Conservation (phyloP, 148 eudicot species). For the Heliamphora exappendiculata region DNA sequence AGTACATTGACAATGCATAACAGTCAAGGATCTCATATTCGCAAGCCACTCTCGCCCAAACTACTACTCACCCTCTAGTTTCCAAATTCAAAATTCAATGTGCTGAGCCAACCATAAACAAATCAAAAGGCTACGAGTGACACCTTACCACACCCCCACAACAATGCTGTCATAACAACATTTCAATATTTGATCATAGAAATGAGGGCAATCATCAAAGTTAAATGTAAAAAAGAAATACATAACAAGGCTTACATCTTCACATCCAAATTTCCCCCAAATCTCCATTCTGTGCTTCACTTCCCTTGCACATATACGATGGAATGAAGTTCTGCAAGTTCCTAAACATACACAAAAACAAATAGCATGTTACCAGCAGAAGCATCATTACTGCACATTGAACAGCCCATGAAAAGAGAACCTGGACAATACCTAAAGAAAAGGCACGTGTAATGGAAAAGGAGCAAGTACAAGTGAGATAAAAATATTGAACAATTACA, state of each 20-base stretch:
- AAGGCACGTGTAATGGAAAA: not conserved
- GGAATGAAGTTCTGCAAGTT: slow-evolving; percentile 87
- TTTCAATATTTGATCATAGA: too few species aligned
- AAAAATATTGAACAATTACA: not conserved
- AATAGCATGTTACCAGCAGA: slow-evolving; percentile 18
- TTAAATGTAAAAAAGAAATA: too few species aligned
- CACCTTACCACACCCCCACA: too few species aligned
- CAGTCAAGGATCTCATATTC: too few species aligned
- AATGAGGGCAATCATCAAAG: too few species aligned
- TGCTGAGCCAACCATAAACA: too few species aligned
- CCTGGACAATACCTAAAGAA: not conserved
- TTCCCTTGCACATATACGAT: slow-evolving; percentile 96
- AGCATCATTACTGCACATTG: not conserved
- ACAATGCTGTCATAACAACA: too few species aligned
- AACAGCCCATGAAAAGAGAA: slow-evolving; percentile 3
- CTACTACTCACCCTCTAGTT: too few species aligned
- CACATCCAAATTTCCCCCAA: slow-evolving; percentile 90
- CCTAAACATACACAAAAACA: slow-evolving; percentile 43
- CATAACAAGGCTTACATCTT: slow-evolving; percentile 62
- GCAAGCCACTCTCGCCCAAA: too few species aligned
- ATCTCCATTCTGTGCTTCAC: slow-evolving; percentile 85
- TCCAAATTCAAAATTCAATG: too few species aligned
- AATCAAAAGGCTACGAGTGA: too few species aligned
- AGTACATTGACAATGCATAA: too few species aligned
- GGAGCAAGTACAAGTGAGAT: not conserved